phyloP scores from a whole-genome alignment of 495 filamentous ascomycete genomes.

The Penicillium waksmanii region DNA sequence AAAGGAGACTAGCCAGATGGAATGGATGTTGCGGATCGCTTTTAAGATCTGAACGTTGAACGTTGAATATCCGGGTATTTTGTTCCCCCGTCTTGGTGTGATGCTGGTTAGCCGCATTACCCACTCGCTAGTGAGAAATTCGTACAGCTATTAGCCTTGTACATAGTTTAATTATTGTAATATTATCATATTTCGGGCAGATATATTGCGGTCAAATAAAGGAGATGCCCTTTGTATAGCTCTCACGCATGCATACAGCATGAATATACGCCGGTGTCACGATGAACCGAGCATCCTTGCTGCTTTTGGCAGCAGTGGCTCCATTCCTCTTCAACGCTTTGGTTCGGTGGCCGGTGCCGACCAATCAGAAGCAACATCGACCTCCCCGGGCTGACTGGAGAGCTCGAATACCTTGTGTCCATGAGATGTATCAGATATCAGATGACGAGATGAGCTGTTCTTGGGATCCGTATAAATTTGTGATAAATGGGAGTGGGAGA shows the following conservation, averaged over 20 bases:
- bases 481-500: too few species aligned
- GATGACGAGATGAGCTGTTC: too few species aligned
- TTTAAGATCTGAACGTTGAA: background rate
- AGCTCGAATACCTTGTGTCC: background rate
- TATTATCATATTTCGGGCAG: too few species aligned
- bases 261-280: background rate
- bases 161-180: too few species aligned
- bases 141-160: too few species aligned
- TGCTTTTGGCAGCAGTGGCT: conserved; percentile 3
- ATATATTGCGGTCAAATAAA: background rate
- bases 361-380: background rate
- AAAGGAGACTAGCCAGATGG: background rate
- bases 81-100: too few species aligned
- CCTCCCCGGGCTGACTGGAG: conserved; percentile 1
- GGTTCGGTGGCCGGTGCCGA: background rate
- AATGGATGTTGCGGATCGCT: background rate
- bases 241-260: background rate
- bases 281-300: conserved; percentile 11
- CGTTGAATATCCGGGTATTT: too few species aligned
- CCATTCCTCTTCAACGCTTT: conserved; percentile 6
- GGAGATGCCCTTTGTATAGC: background rate
- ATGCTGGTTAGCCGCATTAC: too few species aligned
- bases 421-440: background rate
- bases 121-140: too few species aligned
- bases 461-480: too few species aligned